Evolutionary conservation across 192 early-diverging fungal species (phyloP).

Genomic region (Coemansia sp.): DNA sequence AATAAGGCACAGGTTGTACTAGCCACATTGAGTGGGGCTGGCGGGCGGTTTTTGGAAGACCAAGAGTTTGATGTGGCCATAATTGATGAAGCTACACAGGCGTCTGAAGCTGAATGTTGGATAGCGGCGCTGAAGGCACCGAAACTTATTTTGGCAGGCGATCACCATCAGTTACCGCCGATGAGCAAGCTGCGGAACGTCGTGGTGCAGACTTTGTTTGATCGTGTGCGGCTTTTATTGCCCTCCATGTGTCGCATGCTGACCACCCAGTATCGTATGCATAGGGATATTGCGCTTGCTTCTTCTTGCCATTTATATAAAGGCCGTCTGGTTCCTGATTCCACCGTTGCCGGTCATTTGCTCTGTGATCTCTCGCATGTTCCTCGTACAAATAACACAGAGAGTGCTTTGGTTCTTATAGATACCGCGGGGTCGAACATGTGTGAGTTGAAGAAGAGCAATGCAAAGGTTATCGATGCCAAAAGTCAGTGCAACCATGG

Average conservation of each 20-base stretch:
- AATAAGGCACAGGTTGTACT: constrained; percentile 69
- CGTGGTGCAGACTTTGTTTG: constrained; percentile 77
- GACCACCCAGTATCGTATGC: constrained; percentile 87
- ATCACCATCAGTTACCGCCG: constrained; percentile 86
- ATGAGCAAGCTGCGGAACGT: constrained; percentile 60
- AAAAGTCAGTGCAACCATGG: constrained; percentile 76
- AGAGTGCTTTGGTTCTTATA: constrained; percentile 63
- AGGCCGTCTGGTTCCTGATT: constrained; percentile 64
- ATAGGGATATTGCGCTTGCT: constrained; percentile 77
- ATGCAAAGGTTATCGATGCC: constrained; percentile 15
- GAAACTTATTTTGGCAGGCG: constrained; percentile 81
- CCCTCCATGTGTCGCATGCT: constrained; percentile 71
- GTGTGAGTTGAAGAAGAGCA: constrained; percentile 32
- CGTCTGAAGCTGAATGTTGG: constrained; percentile 84
- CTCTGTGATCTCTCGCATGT: constrained; percentile 69
- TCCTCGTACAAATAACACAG: constrained; percentile 61
- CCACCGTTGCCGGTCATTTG: constrained; percentile 63
- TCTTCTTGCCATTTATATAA: constrained; percentile 74
- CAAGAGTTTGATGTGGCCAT: constrained; percentile 78
- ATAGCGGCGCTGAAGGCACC: constrained; percentile 77
- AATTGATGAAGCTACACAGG: constrained; percentile 90
- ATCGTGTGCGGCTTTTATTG: constrained; percentile 67
- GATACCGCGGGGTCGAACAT: constrained; percentile 66
- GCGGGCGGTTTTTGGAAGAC: constrained; percentile 24
- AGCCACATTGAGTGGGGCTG: constrained; percentile 77